These are phyloP conservation scores for Russula foetens DNA, from an alignment of 768 basidiomycete genomes.

Conservation along the genomic window DNA sequence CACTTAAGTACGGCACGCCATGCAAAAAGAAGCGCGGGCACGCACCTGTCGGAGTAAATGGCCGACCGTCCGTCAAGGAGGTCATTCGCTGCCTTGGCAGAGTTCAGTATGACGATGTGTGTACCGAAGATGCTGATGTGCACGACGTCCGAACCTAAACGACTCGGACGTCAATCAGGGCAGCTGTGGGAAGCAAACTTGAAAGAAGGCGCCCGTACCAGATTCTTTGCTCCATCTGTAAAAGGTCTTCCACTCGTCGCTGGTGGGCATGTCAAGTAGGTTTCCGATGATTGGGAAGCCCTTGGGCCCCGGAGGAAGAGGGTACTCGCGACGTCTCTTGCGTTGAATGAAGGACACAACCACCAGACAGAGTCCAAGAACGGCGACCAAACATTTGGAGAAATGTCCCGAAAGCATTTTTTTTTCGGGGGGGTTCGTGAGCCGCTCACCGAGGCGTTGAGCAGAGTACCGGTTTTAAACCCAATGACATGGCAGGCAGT, in stretches of 20 bases:
- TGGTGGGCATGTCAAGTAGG: constrained; percentile 1
- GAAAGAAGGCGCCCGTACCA: background rate
- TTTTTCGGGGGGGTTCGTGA: background rate
- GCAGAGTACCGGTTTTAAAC: background rate
- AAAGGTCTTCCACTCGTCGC: background rate
- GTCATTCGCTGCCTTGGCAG: background rate
- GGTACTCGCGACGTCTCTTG: background rate
- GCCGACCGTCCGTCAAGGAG: background rate
- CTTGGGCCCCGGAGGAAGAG: constrained; percentile 4
- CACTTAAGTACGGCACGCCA: background rate
- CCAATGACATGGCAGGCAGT: background rate
- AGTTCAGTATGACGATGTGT: constrained; percentile 6
- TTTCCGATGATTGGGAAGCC: constrained; percentile 3
- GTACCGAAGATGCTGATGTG: background rate
- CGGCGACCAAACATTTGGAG: background rate
- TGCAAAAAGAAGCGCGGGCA: background rate
- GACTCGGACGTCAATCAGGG: background rate
- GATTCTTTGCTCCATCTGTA: background rate
- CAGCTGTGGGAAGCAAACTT: background rate
- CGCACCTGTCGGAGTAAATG: constrained; percentile 8
- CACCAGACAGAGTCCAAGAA: background rate
- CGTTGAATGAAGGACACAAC: background rate
- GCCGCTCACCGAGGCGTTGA: no score
- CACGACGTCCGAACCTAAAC: background rate
- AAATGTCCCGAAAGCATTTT: background rate